Base-by-base conservation (phyloP, 2,329 filamentous ascomycete species). In the Xylaria digitata region DNA sequence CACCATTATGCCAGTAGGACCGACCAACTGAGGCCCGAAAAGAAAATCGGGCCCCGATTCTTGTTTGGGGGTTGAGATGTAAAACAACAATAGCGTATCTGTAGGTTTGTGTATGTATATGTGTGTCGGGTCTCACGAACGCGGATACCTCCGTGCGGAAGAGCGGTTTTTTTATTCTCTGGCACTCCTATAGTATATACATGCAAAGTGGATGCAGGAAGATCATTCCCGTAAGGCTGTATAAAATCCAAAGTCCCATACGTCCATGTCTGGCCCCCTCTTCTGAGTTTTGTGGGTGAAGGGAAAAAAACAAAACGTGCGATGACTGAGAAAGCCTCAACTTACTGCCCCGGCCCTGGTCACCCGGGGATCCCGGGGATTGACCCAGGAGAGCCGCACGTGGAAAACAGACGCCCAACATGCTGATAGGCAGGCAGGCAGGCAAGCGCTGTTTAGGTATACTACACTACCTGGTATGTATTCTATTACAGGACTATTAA, bases 141-240 rank as follows among this genome's bases (percentile, higher is more conserved):
- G 49, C 52, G 60, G 60, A 62, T 62, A 55, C 50, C 50, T 42
- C 50, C 50, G 50, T 37, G 43, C 55, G 26, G 43, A 48, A 48
- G 42, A 40, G 37, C n/a, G n/a, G 26, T 30, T 58, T 30, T 34
- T 34, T 26, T 34, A 7, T 43, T 56, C 26, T 26, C 5, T 45
- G 15, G 15, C 23, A 9, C 37, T 40, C 2, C 13, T 26, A 5
- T 2, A 26, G 26, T 2, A 26, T 26, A 26, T 26, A 26, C 26
- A 26, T 26, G 26, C 26, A 26, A 40, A 11, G 11, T 40, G 13
- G 11, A 40, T 13, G 37, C 13, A 13, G 48, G 48, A 30, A 30
- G 48, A 9, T 40, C 32, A 9, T 60, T 34, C 34, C 19, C 17
- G 21, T 63, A 56, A 57, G 45, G 61, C 45, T 57, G 32, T 17